Conservation (phyloP, 2,329 filamentous ascomycete genomes). For the Lachnum nothofagi region DNA sequence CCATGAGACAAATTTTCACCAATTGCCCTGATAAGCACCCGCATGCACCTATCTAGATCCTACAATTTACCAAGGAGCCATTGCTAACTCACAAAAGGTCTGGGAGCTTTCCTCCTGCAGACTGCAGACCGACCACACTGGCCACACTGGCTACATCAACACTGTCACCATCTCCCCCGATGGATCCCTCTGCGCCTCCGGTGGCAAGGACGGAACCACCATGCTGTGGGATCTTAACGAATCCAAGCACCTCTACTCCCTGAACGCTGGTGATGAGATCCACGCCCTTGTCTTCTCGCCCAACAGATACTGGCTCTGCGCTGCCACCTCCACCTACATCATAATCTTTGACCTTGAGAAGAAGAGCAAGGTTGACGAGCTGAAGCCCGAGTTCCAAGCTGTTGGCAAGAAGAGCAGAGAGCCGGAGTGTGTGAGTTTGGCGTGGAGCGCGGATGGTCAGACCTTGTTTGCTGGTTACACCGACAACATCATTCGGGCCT, state of each 20-base stretch:
- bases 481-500: conserved; percentile 97
- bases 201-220: conserved; percentile 99
- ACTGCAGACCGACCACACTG: conserved; percentile 99
- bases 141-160: conserved; percentile 99
- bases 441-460: conserved; percentile 97
- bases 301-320: conserved; percentile 99
- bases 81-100: conserved; percentile 55
- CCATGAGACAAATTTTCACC: conserved; percentile 98
- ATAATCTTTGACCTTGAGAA: conserved; percentile 99
- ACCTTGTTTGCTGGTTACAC: conserved; percentile 99
- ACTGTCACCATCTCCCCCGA: conserved; percentile 99
- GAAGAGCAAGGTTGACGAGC: conserved; percentile 99
- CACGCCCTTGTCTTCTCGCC: conserved; percentile 99
- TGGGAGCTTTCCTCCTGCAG: conserved; percentile 99
- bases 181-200: conserved; percentile 96
- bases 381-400: conserved; percentile 95
- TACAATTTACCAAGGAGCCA: conserved; percentile 5
- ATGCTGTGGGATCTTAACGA: conserved; percentile 99
- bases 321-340: conserved; percentile 93
- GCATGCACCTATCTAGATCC: conserved; percentile 18
- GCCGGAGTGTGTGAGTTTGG: conserved; percentile 95
- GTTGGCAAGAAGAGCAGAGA: conserved; percentile 98
- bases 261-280: conserved; percentile 99
- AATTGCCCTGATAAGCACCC: conserved; percentile 63
- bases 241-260: conserved; percentile 99